These are phyloP conservation scores for Arachis hypogaea DNA, from an alignment of 306 rosid genomes.

Conservation along the genomic window DNA sequence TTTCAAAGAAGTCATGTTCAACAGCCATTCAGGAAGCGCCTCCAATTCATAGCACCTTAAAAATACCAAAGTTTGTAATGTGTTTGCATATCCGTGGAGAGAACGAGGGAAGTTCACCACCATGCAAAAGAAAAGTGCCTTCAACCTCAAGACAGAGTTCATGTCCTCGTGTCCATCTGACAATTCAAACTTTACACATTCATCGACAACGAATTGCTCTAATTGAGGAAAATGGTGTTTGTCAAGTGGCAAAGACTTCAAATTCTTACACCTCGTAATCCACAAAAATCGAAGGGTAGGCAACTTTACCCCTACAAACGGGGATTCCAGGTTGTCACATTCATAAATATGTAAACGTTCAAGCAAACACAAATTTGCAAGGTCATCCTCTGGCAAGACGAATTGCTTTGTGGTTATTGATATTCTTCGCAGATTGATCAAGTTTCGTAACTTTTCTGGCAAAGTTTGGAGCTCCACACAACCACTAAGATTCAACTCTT, in stretches of 20 bases:
- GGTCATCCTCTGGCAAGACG: neutral
- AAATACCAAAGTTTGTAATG: neutral
- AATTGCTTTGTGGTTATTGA: neutral
- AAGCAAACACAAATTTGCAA: neutral
- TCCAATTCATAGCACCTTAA: neutral
- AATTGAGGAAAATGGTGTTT: neutral
- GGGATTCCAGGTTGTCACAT: neutral
- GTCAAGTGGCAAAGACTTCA: slow-evolving; percentile 14
- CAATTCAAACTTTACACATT: neutral
- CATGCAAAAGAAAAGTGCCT: neutral
- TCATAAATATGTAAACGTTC: neutral
- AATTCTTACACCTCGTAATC: neutral
- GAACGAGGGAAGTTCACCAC: neutral
- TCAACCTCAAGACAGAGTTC: neutral
- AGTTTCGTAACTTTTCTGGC: slow-evolving; percentile 34
- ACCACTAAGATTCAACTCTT: slow-evolving; percentile 26
- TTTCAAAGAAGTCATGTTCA: neutral
- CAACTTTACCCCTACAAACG: neutral
- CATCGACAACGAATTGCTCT: neutral
- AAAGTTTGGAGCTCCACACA: slow-evolving; percentile 33
- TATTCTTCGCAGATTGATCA: slow-evolving; percentile 25
- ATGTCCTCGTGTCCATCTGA: neutral
- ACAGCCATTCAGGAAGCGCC: neutral
- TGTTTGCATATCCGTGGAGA: neutral
- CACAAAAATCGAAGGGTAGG: neutral